Conservation (phyloP, 2,329 filamentous ascomycete species). For the Botrytis elliptica region DNA sequence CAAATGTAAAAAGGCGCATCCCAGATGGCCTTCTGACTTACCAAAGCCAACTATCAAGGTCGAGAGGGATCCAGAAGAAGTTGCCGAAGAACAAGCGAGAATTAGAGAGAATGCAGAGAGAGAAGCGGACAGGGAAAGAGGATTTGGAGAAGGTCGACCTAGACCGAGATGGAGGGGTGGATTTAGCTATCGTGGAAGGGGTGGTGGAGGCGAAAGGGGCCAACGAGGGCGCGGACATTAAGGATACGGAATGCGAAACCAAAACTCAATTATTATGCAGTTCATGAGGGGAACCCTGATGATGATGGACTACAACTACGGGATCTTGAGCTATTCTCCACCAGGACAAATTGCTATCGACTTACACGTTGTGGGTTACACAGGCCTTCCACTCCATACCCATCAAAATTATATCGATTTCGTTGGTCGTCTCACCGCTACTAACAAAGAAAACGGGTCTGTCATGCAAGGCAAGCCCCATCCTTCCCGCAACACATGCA, state of each 20-base stretch:
- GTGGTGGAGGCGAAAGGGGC: constrained; percentile 29
- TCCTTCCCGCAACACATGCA: constrained; percentile 10
- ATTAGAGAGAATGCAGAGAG: constrained; percentile 53
- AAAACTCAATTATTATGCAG: background rate
- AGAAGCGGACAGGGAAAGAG: constrained; percentile 46
- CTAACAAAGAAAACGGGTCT: constrained; percentile 1
- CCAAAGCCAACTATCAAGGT: constrained; percentile 73
- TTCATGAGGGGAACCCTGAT: constrained; percentile 10
- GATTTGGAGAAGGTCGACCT: constrained; percentile 33
- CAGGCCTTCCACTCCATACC: background rate
- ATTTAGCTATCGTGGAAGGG: constrained; percentile 32
- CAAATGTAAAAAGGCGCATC: constrained; percentile 76
- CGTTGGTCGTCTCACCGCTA: background rate
- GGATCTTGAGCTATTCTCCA: background rate
- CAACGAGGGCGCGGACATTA: constrained; percentile 24
- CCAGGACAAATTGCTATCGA: background rate
- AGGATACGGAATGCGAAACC: background rate
- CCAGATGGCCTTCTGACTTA: constrained; percentile 70
- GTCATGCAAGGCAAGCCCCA: background rate
- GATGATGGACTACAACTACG: background rate
- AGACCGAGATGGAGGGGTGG: constrained; percentile 31
- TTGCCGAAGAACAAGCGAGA: constrained; percentile 59
- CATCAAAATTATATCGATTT: background rate
- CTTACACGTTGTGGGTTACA: background rate
- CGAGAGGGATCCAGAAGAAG: constrained; percentile 53